Percentiles rank a stretch among this genome's conserved stretches.
Evolutionary conservation across 2,329 filamentous ascomycete genomes (phyloP).

Genomic region (Sordariomycetes sp.): DNA sequence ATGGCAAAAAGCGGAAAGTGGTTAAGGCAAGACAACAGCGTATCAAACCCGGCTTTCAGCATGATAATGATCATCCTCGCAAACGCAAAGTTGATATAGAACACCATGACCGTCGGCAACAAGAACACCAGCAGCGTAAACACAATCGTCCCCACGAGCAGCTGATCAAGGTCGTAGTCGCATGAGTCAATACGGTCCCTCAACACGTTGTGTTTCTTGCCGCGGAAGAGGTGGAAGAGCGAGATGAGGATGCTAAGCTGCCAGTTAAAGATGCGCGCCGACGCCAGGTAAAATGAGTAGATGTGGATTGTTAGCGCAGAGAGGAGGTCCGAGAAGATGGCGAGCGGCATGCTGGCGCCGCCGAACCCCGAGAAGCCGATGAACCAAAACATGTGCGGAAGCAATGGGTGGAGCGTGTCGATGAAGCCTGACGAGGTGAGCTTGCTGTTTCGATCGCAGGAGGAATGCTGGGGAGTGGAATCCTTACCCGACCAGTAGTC

Average conservation of each 20-base stretch:
- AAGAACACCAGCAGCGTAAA: conserved; percentile 94
- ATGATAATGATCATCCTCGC: conserved; percentile 92
- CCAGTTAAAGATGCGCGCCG: conserved; percentile 96
- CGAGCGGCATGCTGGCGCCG: conserved; percentile 92
- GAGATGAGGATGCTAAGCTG: conserved; percentile 93
- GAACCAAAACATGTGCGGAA: conserved; percentile 83
- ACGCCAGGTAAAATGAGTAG: conserved; percentile 95
- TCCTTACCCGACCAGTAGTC: conserved; percentile 83
- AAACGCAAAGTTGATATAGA: conserved; percentile 91
- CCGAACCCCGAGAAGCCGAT: conserved; percentile 92
- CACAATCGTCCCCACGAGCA: conserved; percentile 88
- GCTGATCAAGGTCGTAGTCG: conserved; percentile 95
- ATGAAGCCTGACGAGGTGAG: conserved; percentile 48
- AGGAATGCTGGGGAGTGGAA: background rate
- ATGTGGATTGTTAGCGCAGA: conserved; percentile 90
- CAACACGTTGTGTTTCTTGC: conserved; percentile 94
- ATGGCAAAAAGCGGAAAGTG: conserved; percentile 95
- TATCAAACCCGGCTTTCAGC: conserved; percentile 83
- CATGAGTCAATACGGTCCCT: conserved; percentile 97
- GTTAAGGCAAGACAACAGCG: conserved; percentile 82
- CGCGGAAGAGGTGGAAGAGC: conserved; percentile 95
- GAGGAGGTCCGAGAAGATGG: conserved; percentile 85
- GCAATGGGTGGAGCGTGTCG: conserved; percentile 57
- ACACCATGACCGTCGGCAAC: conserved; percentile 86
- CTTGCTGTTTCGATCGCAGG: background rate